These are phyloP conservation scores for Evansstolkia leycettana DNA, from an alignment of 495 filamentous ascomycete species.

Conservation along the genomic window DNA sequence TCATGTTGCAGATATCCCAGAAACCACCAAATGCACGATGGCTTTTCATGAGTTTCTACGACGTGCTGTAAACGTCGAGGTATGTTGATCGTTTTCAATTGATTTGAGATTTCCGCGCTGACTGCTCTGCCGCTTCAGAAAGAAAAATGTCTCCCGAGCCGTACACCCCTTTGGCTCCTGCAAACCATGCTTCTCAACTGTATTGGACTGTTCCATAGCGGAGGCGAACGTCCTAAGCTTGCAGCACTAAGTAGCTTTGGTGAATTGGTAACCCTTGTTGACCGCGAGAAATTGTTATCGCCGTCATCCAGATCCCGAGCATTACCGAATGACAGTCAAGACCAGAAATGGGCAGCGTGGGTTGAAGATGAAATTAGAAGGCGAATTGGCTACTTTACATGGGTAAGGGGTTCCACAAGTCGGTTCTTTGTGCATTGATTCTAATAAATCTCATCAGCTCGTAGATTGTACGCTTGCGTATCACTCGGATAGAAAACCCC, in stretches of 20 bases:
- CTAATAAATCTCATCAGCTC: constrained; percentile 18
- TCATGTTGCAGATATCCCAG: constrained; percentile 18
- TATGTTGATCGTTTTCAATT: constrained; percentile 7
- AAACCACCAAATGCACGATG: constrained; percentile 14
- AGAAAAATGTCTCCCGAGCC: constrained; percentile 9
- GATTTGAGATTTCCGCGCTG: neutral
- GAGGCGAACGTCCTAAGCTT: constrained; percentile 14
- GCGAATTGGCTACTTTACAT: constrained; percentile 34
- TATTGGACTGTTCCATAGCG: constrained; percentile 29
- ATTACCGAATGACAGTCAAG: constrained; percentile 5
- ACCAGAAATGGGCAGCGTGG: constrained; percentile 15
- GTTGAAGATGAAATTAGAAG: constrained; percentile 23
- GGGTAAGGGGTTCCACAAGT: too few species aligned
- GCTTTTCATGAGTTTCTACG: constrained; percentile 35
- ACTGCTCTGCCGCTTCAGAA: constrained; percentile 10
- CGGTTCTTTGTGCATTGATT: too few species aligned
- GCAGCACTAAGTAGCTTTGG: constrained; percentile 17
- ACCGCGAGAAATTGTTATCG: constrained; percentile 13
- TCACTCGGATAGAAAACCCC: constrained; percentile 24
- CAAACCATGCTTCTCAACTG: constrained; percentile 28
- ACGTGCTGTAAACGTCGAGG: constrained; percentile 25
- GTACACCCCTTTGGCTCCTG: constrained; percentile 20
- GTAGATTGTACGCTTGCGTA: constrained; percentile 35
- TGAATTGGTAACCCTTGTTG: constrained; percentile 20
- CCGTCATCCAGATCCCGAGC: neutral